A percentile compares a stretch with the other conserved stretches of the same genome.
phyloP scores from a whole-genome alignment of 805 yeast genomes.

The Grigorovia humatica region DNA sequence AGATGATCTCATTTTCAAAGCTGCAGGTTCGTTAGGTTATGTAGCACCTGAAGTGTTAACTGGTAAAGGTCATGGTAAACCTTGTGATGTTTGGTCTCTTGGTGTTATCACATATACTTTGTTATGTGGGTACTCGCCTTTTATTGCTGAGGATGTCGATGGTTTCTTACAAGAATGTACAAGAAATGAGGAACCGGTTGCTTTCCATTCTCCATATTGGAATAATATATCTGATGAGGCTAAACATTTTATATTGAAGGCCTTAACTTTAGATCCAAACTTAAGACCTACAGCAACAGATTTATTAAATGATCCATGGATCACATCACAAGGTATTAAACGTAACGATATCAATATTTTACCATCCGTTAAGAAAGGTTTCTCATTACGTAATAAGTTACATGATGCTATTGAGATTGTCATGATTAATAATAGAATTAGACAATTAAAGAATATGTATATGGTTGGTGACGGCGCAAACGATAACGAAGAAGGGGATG shows the following conservation, averaged over 20 bases:
- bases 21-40: conserved; percentile 91
- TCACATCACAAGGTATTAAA: conserved; percentile 36
- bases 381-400: conserved; percentile 76
- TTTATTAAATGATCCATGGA: conserved; percentile 68
- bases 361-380: conserved; percentile 70
- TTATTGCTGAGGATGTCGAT: conserved; percentile 69
- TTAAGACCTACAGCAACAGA: conserved; percentile 60
- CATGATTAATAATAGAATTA: conserved; percentile 67
- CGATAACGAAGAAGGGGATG: conserved; percentile 32
- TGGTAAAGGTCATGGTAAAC: conserved; percentile 82
- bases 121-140: conserved; percentile 87
- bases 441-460: conserved; percentile 52
- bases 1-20: conserved; percentile 51
- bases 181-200: conserved; percentile 59
- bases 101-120: conserved; percentile 90
- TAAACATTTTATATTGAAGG: conserved; percentile 59
- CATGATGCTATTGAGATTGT: conserved; percentile 80
- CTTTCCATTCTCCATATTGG: conserved; percentile 86
- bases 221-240: conserved; percentile 69
- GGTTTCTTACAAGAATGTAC: conserved; percentile 76
- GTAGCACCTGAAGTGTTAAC: conserved; percentile 92
- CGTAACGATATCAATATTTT: conserved; percentile 54
- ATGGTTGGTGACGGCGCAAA: conserved; percentile 38
- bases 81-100: conserved; percentile 92
- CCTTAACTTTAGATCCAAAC: conserved; percentile 58